A percentile compares a stretch with the other conserved stretches of the same genome.
These are phyloP conservation scores for Neoascochyta sp. DNA, from an alignment of 2,329 filamentous ascomycete species.

Conservation along the genomic window DNA sequence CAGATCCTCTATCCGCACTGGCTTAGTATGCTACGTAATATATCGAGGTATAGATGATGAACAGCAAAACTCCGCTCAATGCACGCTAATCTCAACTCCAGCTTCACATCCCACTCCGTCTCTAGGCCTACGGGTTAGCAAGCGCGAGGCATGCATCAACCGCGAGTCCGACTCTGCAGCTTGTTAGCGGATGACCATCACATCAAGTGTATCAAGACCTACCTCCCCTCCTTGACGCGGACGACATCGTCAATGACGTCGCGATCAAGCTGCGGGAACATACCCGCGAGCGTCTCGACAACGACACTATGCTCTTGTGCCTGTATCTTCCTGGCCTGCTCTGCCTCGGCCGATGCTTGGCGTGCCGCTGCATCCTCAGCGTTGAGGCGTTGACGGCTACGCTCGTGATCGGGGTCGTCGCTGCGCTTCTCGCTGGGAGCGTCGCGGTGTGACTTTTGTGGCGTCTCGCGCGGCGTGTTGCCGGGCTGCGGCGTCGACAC, in stretches of 20 bases:
- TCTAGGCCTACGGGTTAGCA: constrained; percentile 29
- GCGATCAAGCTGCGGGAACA: constrained; percentile 93
- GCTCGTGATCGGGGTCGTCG: constrained; percentile 22
- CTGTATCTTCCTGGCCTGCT: constrained; percentile 80
- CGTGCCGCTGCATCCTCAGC: constrained; percentile 85
- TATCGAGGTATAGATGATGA: no score
- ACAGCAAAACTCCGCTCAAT: no score
- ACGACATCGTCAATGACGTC: constrained; percentile 98
- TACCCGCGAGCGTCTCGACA: constrained; percentile 88
- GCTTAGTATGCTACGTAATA: no score
- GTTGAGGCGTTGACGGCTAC: constrained; percentile 46
- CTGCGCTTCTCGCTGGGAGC: constrained; percentile 14
- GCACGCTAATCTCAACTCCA: no score
- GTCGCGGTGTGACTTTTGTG: constrained; percentile 4
- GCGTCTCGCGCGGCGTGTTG: constrained; percentile 39
- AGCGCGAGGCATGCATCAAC: constrained; percentile 49
- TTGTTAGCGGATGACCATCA: constrained; percentile 1
- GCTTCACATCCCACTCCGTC: not conserved
- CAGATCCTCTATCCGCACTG: no score
- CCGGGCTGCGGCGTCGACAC: constrained; percentile 45
- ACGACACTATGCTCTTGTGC: constrained; percentile 83
- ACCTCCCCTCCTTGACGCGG: constrained; percentile 90
- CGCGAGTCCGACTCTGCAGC: constrained; percentile 42
- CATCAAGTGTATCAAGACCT: constrained; percentile 42
- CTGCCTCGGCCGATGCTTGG: constrained; percentile 84